Base-by-base conservation (phyloP, 2,329 filamentous ascomycete species). In the Clonostachys rhizophaga region DNA sequence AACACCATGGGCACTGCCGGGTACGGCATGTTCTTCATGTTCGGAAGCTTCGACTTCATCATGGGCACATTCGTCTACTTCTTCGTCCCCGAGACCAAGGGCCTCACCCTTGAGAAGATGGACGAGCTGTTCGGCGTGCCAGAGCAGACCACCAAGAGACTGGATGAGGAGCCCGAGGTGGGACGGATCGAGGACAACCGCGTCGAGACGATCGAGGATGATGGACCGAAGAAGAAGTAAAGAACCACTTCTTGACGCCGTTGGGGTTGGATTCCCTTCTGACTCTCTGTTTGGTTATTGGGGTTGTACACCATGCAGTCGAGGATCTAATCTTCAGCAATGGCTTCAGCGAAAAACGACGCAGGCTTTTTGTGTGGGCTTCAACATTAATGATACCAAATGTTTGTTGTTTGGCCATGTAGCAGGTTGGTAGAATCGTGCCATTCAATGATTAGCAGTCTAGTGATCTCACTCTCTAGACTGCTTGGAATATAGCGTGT, bases 1-100 rank as follows among this genome's bases (percentile, higher is more conserved):
- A 72, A 72, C 66, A 76, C 67, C 13, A 71, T 75, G 56, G 70
- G 69, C 17, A 52, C 60, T 20, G 61, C 60, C 20, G 69, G 69
- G 6, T 73, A 69, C 46, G 82, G 80, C 33, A 83, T 83, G 30
- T 89, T 86, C 64, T 77, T 89, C 60, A 81, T 87, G 56, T 89
- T 86, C 61, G 77, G 81, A 10, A 75, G 65, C 46, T 87, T 87
- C 63, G 84, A 82, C 61, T 74, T 83, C 55, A 59, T 72, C 54
- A 86, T 87, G 79, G 78, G 79, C 51, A 52, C 84, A 46, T 86
- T 84, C 58, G 80, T 83, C 39, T 86, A 75, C 71, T 82, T 85
- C 69, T 76, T 83, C 51, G 75, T 87, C 16, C 85, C 85, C 0
- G 85, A 89, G 66, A 89, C 85, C 11, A 88, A 88, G 69, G 84